These are phyloP conservation scores for Pythium myriotylum DNA, from an alignment of 352 stramenopile species.

Conservation along the genomic window DNA sequence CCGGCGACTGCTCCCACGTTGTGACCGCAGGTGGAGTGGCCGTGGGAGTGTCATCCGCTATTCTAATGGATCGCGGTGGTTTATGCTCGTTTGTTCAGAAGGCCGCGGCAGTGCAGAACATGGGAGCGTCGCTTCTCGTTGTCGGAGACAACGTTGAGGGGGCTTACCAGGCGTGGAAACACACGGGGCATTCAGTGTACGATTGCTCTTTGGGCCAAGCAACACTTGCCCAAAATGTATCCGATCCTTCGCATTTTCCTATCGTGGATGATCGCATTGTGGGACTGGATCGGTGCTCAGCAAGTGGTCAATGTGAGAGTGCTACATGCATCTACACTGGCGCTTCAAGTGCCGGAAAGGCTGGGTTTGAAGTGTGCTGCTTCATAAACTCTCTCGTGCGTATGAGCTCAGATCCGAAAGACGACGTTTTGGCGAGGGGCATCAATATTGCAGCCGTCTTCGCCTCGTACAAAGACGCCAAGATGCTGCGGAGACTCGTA, in stretches of 20 bases:
- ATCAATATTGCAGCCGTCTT: conserved; percentile 47
- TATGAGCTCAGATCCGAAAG: conserved; percentile 30
- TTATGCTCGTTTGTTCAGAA: conserved; percentile 57
- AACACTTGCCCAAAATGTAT: conserved; percentile 39
- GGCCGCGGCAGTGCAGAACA: conserved; percentile 37
- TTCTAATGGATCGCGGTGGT: conserved; percentile 52
- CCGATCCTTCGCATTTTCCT: conserved; percentile 28
- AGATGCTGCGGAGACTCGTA: conserved; percentile 32
- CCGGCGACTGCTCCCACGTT: conserved; percentile 11
- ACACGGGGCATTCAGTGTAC: conserved; percentile 30
- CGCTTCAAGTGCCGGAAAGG: conserved; percentile 21
- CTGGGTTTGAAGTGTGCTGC: conserved; percentile 50
- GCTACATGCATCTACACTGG: conserved; percentile 43
- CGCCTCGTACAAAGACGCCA: conserved; percentile 40
- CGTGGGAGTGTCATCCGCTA: conserved; percentile 15
- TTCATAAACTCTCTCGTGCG: conserved; percentile 48
- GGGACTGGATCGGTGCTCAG: conserved; percentile 21
- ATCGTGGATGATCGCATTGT: conserved; percentile 5
- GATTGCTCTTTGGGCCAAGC: conserved; percentile 51
- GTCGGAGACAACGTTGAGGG: conserved; percentile 53
- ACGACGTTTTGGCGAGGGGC: conserved; percentile 4
- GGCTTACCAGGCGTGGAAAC: conserved; percentile 33
- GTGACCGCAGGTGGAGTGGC: not conserved
- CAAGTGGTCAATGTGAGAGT: conserved; percentile 32
- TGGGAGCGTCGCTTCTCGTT: conserved; percentile 42